Evolutionary conservation across 208 protist genomes (phyloP).

Genomic region (Leishmania major): DNA sequence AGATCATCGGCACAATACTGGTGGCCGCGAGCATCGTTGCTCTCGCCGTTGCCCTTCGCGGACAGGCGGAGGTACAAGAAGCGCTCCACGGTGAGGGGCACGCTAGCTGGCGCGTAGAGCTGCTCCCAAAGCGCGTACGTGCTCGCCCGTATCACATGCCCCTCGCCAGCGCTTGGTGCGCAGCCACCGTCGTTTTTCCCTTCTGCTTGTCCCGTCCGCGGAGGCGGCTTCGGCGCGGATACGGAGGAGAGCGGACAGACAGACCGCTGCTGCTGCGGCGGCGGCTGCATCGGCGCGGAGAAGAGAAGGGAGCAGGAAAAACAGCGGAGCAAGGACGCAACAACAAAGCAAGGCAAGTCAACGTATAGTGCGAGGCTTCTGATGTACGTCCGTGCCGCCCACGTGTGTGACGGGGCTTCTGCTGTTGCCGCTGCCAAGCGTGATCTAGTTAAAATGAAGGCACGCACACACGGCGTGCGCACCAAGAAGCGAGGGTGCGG

Average conservation of each 20-base stretch:
- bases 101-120: constrained; percentile 38
- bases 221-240: neutral
- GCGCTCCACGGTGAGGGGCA: constrained; percentile 38
- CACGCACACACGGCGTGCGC: neutral
- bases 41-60: neutral
- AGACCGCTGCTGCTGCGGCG: neutral
- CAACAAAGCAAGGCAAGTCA: neutral
- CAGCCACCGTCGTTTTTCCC: neutral
- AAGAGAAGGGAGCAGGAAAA: neutral
- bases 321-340: neutral
- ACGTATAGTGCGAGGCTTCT: neutral
- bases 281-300: neutral
- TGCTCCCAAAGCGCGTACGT: constrained; percentile 66
- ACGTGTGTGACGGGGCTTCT: neutral
- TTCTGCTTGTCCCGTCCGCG: neutral
- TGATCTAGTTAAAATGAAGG: neutral
- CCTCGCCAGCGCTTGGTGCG: neutral
- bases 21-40: neutral
- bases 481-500: neutral
- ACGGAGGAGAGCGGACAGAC: neutral
- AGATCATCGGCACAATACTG: neutral
- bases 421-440: neutral
- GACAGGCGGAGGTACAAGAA: constrained; percentile 26
- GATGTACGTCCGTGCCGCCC: neutral
- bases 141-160: constrained; percentile 19